phyloP scores from a whole-genome alignment of 352 stramenopile genomes.

The Pythium sukuiense region DNA sequence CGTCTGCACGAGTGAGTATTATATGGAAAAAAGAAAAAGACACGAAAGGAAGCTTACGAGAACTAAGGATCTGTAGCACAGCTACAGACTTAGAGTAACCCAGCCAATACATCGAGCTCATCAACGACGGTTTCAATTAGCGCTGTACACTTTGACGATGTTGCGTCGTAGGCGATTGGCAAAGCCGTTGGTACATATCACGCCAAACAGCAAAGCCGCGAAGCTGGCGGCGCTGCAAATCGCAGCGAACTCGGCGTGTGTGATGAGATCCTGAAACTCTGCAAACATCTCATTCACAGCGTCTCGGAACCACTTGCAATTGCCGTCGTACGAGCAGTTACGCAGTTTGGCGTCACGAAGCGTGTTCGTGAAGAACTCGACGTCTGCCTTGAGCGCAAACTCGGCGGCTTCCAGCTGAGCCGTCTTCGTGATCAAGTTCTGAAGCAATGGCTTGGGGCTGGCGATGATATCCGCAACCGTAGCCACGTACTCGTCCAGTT shows the following conservation, averaged over 20 bases:
- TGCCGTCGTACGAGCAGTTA: slow-evolving; percentile 56
- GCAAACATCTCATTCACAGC: slow-evolving; percentile 46
- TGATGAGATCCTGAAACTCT: slow-evolving; percentile 48
- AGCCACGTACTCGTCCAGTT: slow-evolving; percentile 37
- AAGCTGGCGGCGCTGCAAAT: slow-evolving; percentile 35
- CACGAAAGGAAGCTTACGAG: too few species aligned
- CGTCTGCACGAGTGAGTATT: too few species aligned
- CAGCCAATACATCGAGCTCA: too few species aligned
- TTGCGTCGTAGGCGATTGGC: slow-evolving; percentile 47
- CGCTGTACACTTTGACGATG: slow-evolving; percentile 57
- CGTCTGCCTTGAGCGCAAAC: slow-evolving; percentile 51
- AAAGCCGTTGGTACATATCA: slow-evolving; percentile 44
- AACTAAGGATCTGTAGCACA: too few species aligned
- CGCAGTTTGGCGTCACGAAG: slow-evolving; percentile 53
- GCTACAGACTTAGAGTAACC: too few species aligned
- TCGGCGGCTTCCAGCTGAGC: slow-evolving; percentile 52
- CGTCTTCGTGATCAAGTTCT: slow-evolving; percentile 40
- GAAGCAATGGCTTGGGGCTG: slow-evolving; percentile 37
- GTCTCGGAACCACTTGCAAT: slow-evolving; percentile 55
- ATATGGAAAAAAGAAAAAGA: too few species aligned
- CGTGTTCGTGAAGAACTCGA: slow-evolving; percentile 59
- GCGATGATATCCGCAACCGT: slow-evolving; percentile 35
- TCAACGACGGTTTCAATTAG: slow-evolving; percentile 14
- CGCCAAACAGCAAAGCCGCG: slow-evolving; percentile 29
- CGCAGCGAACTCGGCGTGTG: slow-evolving; percentile 36